Evolutionary conservation across 208 protist genomes (phyloP).

Genomic region (Kentomonas sorsogonicus): DNA sequence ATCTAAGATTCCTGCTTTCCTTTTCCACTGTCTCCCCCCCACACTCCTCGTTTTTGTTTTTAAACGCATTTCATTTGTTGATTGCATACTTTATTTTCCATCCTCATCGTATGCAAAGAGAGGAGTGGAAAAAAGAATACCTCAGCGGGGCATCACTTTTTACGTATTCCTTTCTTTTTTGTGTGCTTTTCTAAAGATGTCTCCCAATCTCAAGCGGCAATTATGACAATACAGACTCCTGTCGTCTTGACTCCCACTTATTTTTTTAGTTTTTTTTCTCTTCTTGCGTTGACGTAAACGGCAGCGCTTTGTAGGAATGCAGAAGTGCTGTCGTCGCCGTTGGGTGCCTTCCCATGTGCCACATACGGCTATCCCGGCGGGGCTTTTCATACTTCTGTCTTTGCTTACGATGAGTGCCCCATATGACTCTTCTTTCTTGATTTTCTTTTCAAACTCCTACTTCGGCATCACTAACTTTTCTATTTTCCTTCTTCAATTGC

Average conservation of each 20-base stretch:
- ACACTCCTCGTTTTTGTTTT: too few relatives aligned
- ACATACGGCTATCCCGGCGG: too few relatives aligned
- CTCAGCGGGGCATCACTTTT: too few relatives aligned
- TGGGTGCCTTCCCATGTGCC: not conserved
- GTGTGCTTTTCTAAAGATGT: not conserved
- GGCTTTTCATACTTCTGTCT: not conserved
- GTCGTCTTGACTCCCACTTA: too few relatives aligned
- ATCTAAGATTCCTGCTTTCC: too few relatives aligned
- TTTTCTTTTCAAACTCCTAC: not conserved
- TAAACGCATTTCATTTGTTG: too few relatives aligned
- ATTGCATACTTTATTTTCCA: too few relatives aligned
- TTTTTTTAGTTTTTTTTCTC: slow-evolving; percentile 11
- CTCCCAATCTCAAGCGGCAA: too few relatives aligned
- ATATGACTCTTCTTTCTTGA: slow-evolving; percentile 8
- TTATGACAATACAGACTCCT: too few relatives aligned
- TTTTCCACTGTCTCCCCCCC: too few relatives aligned
- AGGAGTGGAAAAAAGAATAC: too few relatives aligned
- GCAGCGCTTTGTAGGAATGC: not conserved
- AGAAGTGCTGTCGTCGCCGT: not conserved
- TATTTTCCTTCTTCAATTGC: not conserved
- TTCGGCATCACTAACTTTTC: not conserved
- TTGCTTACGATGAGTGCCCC: not conserved
- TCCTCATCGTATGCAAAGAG: too few relatives aligned
- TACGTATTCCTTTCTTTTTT: slow-evolving; percentile 4
- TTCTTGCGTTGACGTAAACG: not conserved